Base-by-base conservation (phyloP, 1,139 yeast genomes). In the Yamadazyma atlantica region DNA sequence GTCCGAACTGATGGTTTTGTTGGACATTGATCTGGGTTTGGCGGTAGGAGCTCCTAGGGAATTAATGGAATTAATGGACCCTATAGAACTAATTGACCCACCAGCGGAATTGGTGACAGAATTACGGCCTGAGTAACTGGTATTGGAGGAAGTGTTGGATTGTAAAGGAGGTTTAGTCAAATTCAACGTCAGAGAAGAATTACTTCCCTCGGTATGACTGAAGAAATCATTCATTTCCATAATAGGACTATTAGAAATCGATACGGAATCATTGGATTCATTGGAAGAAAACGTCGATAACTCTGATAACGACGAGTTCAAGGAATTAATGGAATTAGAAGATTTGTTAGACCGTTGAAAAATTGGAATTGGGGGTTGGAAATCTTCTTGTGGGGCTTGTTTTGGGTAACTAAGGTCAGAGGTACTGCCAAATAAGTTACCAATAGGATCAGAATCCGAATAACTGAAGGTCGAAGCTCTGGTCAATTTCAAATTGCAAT, bases 311-410 rank as follows among this genome's bases (percentile, higher is more conserved):
- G 50, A 44, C 36, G 49, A 43, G 24, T 43, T 50, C 11, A 53
- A 46, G n/a, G 64, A 59, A 33, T 44, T 48, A 24, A 49, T 39
- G 1, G 53, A 49, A 33, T 44, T 42, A 8, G 44, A 43, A 4
- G 63, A 55, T 33, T 50, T 55, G 54, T 40, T 51, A 25, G 46
- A 46, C 29, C 54, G 54, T 41, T 35, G 35, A 23, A 65, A 65
- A 12, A 55, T 54, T 7, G 69, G 56, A 10, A 58, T 43, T 18
- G 72, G 72, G 3, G 71, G 72, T 37, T 57, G 64, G 33, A 66
- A 62, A 18, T 42, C 46, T 13, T 42, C 43, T 27, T 39, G 45
- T 9, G 30, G 30, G 9, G 16, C 12, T 26, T n/a, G 16, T 14
- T 12, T 31, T 38, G 32, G 5, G 29, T n/a, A n/a, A n/a, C n/a